Conservation (phyloP, 305 asterid species). For the Lippia alba region DNA sequence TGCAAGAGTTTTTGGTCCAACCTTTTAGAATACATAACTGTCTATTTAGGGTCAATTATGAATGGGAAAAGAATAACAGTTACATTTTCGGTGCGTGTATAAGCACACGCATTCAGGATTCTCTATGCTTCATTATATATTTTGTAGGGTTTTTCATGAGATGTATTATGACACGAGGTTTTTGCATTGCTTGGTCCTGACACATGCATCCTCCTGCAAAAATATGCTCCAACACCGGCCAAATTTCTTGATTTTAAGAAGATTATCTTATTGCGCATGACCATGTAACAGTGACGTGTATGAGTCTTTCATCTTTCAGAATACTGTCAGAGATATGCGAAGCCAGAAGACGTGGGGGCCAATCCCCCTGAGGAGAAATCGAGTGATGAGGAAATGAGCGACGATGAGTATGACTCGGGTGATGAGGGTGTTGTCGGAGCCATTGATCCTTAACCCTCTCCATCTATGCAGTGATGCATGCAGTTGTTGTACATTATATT, state of each 20-base stretch:
- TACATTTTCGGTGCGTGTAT: no score
- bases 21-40: no score
- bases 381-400: constrained; percentile 83
- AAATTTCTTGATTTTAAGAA: constrained; percentile 17
- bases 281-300: background rate
- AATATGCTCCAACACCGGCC: no score
- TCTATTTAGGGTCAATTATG: no score
- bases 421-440: constrained; percentile 76
- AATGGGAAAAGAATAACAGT: no score
- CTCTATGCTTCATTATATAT: no score
- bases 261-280: background rate
- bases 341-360: constrained; percentile 84
- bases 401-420: constrained; percentile 66
- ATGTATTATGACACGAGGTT: no score
- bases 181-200: no score
- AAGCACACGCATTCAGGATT: no score
- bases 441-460: constrained; percentile 65
- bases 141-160: no score
- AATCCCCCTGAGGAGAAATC: constrained; percentile 58
- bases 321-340: constrained; percentile 83
- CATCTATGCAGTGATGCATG: constrained; percentile 24
- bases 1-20: no score
- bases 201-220: no score
- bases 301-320: constrained; percentile 47
- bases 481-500: constrained; percentile 46